Base-by-base conservation (phyloP, 371 early-diverging fungal genomes). In the Mortierella sp. region DNA sequence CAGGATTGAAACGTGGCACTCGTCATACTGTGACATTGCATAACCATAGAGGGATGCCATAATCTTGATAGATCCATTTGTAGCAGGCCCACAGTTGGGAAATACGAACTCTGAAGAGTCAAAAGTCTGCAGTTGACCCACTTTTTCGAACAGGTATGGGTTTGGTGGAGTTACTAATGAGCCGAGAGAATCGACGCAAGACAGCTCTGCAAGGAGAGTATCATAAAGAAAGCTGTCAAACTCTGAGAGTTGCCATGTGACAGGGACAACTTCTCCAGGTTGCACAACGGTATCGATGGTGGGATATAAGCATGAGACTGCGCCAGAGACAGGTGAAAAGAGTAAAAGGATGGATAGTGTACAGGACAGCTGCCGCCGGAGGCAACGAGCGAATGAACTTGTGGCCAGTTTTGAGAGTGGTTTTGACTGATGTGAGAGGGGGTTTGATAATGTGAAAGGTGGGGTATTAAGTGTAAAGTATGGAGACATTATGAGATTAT, bases 131-230 rank as follows among this genome's bases (percentile, higher is more conserved):
- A 76, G 17, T 45, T 40, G 13, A 47, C 65, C 19, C 17, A 12
- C 7, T 22, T 31, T 15, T 45, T 13, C 12, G 19, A 13, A 13
- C 13, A 45, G 45, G 65, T 29, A 13, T 37, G 42, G 34, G 10
- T 13, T 13, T 3, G 49, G 19, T 3, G 54, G 22, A 37, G 65
- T 72, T n/a, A n/a, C n/a, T n/a, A n/a, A 17, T 64, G 59, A 19
- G 58, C 71, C 12, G 58, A 22, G 47, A 64, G 10, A 17, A 61
- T 77, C 68, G 49, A 64, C 51, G 51, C 77, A 77, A 61, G 37
- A 64, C 47, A 77, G n/a, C 19, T 63, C 47, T 26, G 77, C 77
- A 13, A 63, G 32, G 28, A 77, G 5, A 8, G 51, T 57, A 58
- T 70, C 70, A 28, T 60, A 70, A 6, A 70, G 4, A 32, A 45